Percentiles rank a stretch among this genome's conserved stretches.
Evolutionary conservation across 2,329 filamentous ascomycete species (phyloP).

Genomic region (Fusarium drepaniforme): DNA sequence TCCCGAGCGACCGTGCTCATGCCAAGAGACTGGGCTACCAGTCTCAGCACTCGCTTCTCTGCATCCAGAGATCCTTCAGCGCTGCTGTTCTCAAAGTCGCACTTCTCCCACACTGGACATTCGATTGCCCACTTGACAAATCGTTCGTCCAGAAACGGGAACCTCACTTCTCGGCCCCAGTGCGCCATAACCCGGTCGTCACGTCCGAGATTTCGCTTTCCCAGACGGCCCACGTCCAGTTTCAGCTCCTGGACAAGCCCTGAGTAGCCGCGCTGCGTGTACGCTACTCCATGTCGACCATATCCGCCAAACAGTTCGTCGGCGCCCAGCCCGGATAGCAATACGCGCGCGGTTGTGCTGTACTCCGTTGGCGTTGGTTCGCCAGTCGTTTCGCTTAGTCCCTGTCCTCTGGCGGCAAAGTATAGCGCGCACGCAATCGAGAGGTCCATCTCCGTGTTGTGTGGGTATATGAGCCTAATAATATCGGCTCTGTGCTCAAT

Average conservation of each 20-base stretch:
- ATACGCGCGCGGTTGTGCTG: conserved; percentile 79
- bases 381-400: conserved; percentile 54
- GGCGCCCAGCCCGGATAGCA: conserved; percentile 92
- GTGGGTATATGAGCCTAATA: conserved; percentile 85
- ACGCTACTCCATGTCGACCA: conserved; percentile 84
- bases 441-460: conserved; percentile 98
- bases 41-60: conserved; percentile 83
- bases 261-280: conserved; percentile 73
- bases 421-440: conserved; percentile 96
- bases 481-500: conserved; percentile 76
- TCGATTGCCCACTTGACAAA: conserved; percentile 85
- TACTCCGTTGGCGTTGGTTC: conserved; percentile 59
- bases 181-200: conserved; percentile 93
- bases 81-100: conserved; percentile 76
- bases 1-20: conserved; percentile 81
- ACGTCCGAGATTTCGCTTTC: conserved; percentile 93
- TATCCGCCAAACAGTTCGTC: conserved; percentile 98
- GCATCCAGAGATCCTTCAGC: conserved; percentile 69
- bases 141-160: conserved; percentile 90
- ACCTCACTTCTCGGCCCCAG: conserved; percentile 90
- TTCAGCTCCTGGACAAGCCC: conserved; percentile 86
- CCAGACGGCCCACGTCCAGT: conserved; percentile 86
- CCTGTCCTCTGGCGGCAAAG: conserved; percentile 86
- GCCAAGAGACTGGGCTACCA: conserved; percentile 80
- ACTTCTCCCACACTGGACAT: conserved; percentile 85